phyloP scores from a whole-genome alignment of 805 yeast species.

The Candida railenensis region DNA sequence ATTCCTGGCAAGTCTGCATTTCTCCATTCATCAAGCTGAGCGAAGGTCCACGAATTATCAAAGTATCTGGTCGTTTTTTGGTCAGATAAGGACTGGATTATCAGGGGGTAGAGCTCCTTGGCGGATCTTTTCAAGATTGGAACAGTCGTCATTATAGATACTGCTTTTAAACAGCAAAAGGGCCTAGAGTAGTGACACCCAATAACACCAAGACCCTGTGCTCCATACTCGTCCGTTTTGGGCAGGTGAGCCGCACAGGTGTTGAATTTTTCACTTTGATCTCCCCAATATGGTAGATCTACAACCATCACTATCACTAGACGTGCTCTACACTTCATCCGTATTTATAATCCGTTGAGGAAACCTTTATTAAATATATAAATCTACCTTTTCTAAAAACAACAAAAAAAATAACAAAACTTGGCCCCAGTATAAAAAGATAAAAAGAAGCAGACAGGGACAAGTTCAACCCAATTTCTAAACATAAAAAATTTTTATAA shows the following conservation, averaged over 20 bases:
- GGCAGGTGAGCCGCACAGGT: neutral
- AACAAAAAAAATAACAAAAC: conserved; percentile 13
- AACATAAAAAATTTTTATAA: conserved; percentile 2
- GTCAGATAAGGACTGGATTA: conserved; percentile 26
- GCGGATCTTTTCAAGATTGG: conserved; percentile 14
- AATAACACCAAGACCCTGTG: neutral
- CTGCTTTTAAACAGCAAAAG: neutral
- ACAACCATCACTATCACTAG: too few species aligned
- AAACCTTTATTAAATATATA: conserved; percentile 27
- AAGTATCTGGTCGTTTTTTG: conserved; percentile 25
- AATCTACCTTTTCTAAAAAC: conserved; percentile 25
- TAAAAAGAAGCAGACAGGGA: conserved; percentile 9
- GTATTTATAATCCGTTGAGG: conserved; percentile 45
- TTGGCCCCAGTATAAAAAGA: conserved; percentile 16
- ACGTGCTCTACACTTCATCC: too few species aligned
- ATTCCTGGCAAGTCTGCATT: conserved; percentile 23
- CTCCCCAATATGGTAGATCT: too few species aligned
- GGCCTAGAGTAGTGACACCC: neutral
- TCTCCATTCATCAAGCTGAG: conserved; percentile 41
- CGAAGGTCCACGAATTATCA: conserved; percentile 23
- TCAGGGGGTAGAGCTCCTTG: conserved; percentile 22
- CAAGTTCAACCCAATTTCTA: conserved; percentile 2
- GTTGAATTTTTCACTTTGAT: neutral
- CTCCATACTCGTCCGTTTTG: neutral
- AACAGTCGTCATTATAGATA: neutral